Percentiles rank a stretch among this genome's conserved stretches.
Conservation (phyloP, 768 basidiomycete genomes). For the Mycena alexandri region DNA sequence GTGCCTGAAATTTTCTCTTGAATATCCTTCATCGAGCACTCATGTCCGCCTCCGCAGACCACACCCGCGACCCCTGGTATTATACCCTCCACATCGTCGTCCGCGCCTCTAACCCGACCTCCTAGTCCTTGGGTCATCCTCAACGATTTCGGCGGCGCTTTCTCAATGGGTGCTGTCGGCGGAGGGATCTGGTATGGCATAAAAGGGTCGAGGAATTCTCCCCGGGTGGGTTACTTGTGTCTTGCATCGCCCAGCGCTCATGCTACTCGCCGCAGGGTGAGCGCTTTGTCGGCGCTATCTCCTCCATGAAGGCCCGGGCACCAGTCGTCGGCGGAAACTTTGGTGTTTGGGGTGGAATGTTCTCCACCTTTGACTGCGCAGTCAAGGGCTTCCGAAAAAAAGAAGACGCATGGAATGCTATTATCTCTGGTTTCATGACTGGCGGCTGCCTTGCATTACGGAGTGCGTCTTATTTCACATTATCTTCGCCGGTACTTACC, state of each 20-base stretch:
- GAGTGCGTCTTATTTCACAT: slow-evolving; percentile 70
- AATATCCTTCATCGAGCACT: slow-evolving; percentile 28
- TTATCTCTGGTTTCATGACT: slow-evolving; percentile 98
- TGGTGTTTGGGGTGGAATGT: slow-evolving; percentile 97
- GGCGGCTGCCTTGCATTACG: slow-evolving; percentile 95
- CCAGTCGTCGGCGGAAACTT: slow-evolving; percentile 99
- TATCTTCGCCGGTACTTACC: slow-evolving; percentile 21
- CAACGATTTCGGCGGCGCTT: slow-evolving; percentile 98
- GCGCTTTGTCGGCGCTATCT: slow-evolving; percentile 92
- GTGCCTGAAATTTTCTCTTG: slow-evolving; percentile 1
- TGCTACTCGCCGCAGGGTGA: slow-evolving; percentile 74
- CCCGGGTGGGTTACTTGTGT: slow-evolving; percentile 70
- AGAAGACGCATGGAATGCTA: slow-evolving; percentile 99
- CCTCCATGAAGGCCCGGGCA: slow-evolving; percentile 97
- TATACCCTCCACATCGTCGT: slow-evolving; percentile 30
- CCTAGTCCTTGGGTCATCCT: slow-evolving; percentile 97
- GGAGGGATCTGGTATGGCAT: slow-evolving; percentile 99
- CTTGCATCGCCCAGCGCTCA: slow-evolving; percentile 27
- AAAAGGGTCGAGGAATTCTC: slow-evolving; percentile 97
- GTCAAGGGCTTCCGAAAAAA: slow-evolving; percentile 98
- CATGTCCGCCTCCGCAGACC: slow-evolving; percentile 89
- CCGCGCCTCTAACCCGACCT: slow-evolving; percentile 6
- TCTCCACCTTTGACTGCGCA: slow-evolving; percentile 98
- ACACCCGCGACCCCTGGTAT: slow-evolving; percentile 94
- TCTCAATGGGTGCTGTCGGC: slow-evolving; percentile 97